Conservation (phyloP, 345 rosid species). For the Sapria himalayana region DNA sequence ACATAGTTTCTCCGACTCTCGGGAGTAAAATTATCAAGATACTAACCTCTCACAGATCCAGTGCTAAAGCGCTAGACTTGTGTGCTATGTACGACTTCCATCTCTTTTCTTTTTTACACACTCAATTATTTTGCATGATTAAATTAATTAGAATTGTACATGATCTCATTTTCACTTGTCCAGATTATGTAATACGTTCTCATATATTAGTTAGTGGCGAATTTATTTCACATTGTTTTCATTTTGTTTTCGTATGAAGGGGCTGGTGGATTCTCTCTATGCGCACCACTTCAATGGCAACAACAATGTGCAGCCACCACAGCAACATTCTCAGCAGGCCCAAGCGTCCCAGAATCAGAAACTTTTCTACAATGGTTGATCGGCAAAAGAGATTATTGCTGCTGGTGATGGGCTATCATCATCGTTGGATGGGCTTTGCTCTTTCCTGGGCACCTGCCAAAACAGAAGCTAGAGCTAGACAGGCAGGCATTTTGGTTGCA, state of each 20-base stretch:
- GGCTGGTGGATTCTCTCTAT: slow-evolving; percentile 76
- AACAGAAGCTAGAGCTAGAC: too few species aligned
- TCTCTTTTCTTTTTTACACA: too few species aligned
- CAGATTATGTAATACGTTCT: too few species aligned
- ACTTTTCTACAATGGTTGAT: slow-evolving; percentile 69
- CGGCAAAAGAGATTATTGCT: slow-evolving; percentile 8
- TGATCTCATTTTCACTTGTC: not conserved
- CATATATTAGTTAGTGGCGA: not conserved
- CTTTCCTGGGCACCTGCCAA: too few species aligned
- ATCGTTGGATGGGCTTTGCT: too few species aligned
- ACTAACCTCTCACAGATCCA: too few species aligned
- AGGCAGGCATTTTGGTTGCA: too few species aligned
- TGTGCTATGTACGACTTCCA: too few species aligned
- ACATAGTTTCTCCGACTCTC: too few species aligned
- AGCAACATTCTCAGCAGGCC: slow-evolving; percentile 49
- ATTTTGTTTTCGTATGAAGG: slow-evolving; percentile 24
- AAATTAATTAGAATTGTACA: not conserved
- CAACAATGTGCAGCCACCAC: slow-evolving; percentile 50
- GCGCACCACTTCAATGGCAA: slow-evolving; percentile 82
- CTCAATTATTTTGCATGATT: too few species aligned
- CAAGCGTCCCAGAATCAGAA: slow-evolving; percentile 74
- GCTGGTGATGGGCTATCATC: slow-evolving; percentile 44
- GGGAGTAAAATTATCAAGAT: too few species aligned
- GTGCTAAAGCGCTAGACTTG: too few species aligned
- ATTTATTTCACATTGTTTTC: not conserved